phyloP scores from a whole-genome alignment of 371 early-diverging fungal species.

The Aphelidium insulamus region DNA sequence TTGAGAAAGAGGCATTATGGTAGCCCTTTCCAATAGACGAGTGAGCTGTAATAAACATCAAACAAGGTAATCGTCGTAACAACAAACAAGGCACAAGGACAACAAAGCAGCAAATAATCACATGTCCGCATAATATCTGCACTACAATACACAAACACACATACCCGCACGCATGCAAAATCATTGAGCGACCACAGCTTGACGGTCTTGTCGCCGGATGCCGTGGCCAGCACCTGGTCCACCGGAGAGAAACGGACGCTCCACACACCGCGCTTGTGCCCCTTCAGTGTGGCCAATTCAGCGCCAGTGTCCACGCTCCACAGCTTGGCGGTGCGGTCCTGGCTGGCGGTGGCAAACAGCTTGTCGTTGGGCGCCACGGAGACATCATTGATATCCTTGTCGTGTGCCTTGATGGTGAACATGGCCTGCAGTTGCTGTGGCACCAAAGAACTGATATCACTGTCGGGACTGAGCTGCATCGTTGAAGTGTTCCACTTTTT shows the following conservation, averaged over 20 bases:
- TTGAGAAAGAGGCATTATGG: neutral
- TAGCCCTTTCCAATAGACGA: neutral
- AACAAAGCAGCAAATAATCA: neutral
- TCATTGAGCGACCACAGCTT: slow-evolving; percentile 80
- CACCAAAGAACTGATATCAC: slow-evolving; percentile 16
- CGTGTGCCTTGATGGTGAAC: slow-evolving; percentile 86
- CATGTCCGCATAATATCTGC: too few species aligned
- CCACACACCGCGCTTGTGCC: slow-evolving; percentile 93
- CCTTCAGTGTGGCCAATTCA: slow-evolving; percentile 57
- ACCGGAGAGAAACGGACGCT: slow-evolving; percentile 67
- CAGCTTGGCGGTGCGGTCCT: slow-evolving; percentile 88
- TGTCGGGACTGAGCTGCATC: slow-evolving; percentile 16
- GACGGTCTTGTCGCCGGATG: slow-evolving; percentile 81
- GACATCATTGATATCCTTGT: slow-evolving; percentile 90
- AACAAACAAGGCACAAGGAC: neutral
- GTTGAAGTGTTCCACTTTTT: slow-evolving; percentile 64
- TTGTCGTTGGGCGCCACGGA: slow-evolving; percentile 77
- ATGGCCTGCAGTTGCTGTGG: slow-evolving; percentile 38
- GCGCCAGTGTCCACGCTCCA: slow-evolving; percentile 74
- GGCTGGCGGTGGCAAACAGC: slow-evolving; percentile 84
- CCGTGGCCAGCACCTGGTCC: slow-evolving; percentile 70
- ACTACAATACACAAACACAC: too few species aligned
- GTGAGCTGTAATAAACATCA: too few species aligned
- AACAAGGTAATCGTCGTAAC: neutral
- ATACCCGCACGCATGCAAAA: slow-evolving; percentile 54